Base-by-base conservation (phyloP, 1,284 basidiomycete species). In the Clitocybe nebularis region DNA sequence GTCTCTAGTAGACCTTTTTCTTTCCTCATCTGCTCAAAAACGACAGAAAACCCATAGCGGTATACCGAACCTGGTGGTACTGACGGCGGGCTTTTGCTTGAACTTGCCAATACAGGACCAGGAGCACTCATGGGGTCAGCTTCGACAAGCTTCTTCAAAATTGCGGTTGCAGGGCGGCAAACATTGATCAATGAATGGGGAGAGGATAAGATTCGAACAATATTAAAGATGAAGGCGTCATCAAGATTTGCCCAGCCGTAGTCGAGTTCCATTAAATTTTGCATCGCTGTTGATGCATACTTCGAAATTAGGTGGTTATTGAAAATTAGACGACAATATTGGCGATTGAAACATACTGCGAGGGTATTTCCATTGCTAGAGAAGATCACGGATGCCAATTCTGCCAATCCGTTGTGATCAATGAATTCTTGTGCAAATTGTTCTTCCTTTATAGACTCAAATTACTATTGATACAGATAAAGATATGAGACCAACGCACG, bases 101-200 rank as follows among this genome's bases (percentile, higher is more conserved):
- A 80, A 52, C 81, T 76, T 7, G 81, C 69, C 17, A 72, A 49
- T 39, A 74, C 59, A 0, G 74, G 68, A 5, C 79, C 81, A 2
- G 81, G 76, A 13, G 78, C 76, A 50, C 69, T 81, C 50, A 70
- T 64, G 5, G 85, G 84, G 54, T 89, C 85, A 6, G 87, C 88
- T 57, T 89, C 86, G 17, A 93, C 89, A 13, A 94, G 76, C 53
- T 85, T 85, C 67, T 91, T 89, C 46, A 95, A 73, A 45, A 95
- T 93, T 33, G 89, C 84, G n/a, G 93, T 96, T 1, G 94, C 93
- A 8, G 94, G 94, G n/a, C 94, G 83, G 53, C 91, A 90, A 50
- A 98, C 88, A 52, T 99, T 99, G 70, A 94, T 83, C n/a, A 84
- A 77, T 30, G 86, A 81, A 39, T 77, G 72, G 11, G 84, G 69